Evolutionary conservation across 352 stramenopile species (phyloP).

Genomic region (Phytophthora ohioensis): DNA sequence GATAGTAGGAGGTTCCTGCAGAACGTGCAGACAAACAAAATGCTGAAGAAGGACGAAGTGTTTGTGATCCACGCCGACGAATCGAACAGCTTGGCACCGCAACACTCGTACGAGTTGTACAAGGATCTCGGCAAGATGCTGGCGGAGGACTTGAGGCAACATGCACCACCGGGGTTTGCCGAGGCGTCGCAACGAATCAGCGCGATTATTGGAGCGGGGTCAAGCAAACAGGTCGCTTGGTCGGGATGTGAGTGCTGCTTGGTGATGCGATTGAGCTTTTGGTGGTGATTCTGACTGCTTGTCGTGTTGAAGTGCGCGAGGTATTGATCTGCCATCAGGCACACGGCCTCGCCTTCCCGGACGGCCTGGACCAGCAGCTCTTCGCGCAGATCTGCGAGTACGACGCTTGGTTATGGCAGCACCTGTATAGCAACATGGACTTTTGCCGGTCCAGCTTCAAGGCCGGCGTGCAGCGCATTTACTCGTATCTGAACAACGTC

Average conservation of each 20-base stretch:
- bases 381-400: constrained; percentile 71
- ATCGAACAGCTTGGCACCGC: constrained; percentile 57
- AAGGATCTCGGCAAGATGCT: constrained; percentile 55
- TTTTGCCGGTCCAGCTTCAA: constrained; percentile 74
- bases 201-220: constrained; percentile 48
- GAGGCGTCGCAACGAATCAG: constrained; percentile 54
- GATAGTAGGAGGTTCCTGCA: constrained; percentile 32
- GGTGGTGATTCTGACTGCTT: constrained; percentile 13
- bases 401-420: constrained; percentile 82
- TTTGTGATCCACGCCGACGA: constrained; percentile 64
- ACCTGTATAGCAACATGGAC: constrained; percentile 71
- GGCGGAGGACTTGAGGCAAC: constrained; percentile 57
- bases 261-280: background rate
- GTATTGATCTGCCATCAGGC: constrained; percentile 73
- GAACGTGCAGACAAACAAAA: constrained; percentile 9
- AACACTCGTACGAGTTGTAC: constrained; percentile 78
- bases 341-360: constrained; percentile 65
- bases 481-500: constrained; percentile 54
- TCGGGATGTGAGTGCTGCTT: constrained; percentile 60
- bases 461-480: constrained; percentile 63
- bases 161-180: constrained; percentile 51
- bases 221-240: constrained; percentile 62
- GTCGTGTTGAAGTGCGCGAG: constrained; percentile 64
- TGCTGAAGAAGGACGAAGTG: constrained; percentile 11
- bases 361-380: constrained; percentile 62